Evolutionary conservation across 2,329 filamentous ascomycete genomes (phyloP).

Genomic region (Trichophyton rubrum): DNA sequence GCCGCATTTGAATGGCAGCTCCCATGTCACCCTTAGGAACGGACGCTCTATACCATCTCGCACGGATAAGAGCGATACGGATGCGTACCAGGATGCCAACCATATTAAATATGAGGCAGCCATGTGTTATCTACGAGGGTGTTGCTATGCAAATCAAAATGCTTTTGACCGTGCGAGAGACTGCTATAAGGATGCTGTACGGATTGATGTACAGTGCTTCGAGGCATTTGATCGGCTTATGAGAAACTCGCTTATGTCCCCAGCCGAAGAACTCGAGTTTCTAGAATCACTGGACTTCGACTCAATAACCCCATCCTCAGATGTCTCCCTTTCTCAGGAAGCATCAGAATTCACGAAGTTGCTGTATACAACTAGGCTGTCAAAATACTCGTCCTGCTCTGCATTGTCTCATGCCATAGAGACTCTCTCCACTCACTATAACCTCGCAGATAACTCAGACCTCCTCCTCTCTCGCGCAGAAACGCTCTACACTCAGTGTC

Average conservation of each 20-base stretch:
- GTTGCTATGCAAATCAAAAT: constrained; percentile 95
- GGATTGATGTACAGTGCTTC: constrained; percentile 95
- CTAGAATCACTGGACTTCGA: constrained; percentile 85
- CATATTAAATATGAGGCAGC: constrained; percentile 83
- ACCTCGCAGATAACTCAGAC: constrained; percentile 72
- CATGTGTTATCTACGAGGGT: constrained; percentile 89
- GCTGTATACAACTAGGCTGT: constrained; percentile 88
- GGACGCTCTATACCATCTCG: constrained; percentile 36
- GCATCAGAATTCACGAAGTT: constrained; percentile 89
- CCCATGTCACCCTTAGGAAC: constrained; percentile 38
- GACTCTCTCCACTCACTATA: constrained; percentile 86
- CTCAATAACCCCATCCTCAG: constrained; percentile 50
- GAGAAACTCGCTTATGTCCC: constrained; percentile 84
- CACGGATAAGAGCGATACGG: constrained; percentile 43
- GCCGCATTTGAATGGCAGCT: constrained; percentile 49
- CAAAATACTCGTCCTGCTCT: constrained; percentile 81
- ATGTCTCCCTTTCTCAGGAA: constrained; percentile 61
- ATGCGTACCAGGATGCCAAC: constrained; percentile 55
- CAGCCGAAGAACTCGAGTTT: constrained; percentile 81
- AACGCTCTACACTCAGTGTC: constrained; percentile 85
- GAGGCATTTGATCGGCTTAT: constrained; percentile 97
- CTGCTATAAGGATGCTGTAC: constrained; percentile 94
- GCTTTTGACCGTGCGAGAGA: constrained; percentile 94
- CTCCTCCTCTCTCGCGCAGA: constrained; percentile 82
- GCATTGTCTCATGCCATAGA: constrained; percentile 78